Evolutionary conservation across 75 land plant genomes (phyloP).

Genomic region (Gnetum montanum): DNA sequence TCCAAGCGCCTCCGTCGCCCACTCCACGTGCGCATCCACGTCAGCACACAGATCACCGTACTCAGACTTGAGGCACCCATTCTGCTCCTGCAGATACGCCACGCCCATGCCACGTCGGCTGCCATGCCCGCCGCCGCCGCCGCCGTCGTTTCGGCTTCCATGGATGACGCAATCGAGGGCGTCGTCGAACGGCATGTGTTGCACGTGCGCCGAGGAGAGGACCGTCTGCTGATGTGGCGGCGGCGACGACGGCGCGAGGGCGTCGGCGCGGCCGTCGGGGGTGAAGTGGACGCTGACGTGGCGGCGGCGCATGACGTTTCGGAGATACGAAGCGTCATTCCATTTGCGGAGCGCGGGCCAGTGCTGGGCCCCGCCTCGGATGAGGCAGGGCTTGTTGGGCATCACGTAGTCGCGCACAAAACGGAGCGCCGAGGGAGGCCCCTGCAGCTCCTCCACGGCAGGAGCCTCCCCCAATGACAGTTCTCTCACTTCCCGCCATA

Average conservation of each 20-base stretch:
- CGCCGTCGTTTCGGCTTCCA: background rate
- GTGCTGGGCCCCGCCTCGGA: conserved; percentile 50
- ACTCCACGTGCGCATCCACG: conserved; percentile 50
- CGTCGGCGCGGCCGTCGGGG: conserved; percentile 78
- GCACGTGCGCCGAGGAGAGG: conserved; percentile 66
- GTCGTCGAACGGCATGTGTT: conserved; percentile 32
- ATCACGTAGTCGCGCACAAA: conserved; percentile 71
- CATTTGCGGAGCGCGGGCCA: conserved; percentile 71
- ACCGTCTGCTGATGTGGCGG: conserved; percentile 9
- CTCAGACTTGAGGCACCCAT: conserved; percentile 65
- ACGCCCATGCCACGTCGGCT: conserved; percentile 13
- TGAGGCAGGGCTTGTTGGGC: conserved; percentile 75
- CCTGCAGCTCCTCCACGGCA: conserved; percentile 33
- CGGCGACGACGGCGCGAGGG: conserved; percentile 23
- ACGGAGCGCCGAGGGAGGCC: conserved; percentile 51
- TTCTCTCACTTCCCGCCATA: conserved; percentile 72
- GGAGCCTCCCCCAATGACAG: conserved; percentile 44
- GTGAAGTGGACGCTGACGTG: conserved; percentile 76
- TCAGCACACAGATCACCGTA: conserved; percentile 43
- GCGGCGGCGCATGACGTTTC: conserved; percentile 14
- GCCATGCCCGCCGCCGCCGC: conserved; percentile 12
- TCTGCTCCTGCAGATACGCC: conserved; percentile 82
- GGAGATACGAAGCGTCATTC: conserved; percentile 47
- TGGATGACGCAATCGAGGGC: conserved; percentile 41
- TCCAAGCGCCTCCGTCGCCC: conserved; percentile 79